Conservation (phyloP, 352 stramenopile genomes). For the Phytopythium litorale region DNA sequence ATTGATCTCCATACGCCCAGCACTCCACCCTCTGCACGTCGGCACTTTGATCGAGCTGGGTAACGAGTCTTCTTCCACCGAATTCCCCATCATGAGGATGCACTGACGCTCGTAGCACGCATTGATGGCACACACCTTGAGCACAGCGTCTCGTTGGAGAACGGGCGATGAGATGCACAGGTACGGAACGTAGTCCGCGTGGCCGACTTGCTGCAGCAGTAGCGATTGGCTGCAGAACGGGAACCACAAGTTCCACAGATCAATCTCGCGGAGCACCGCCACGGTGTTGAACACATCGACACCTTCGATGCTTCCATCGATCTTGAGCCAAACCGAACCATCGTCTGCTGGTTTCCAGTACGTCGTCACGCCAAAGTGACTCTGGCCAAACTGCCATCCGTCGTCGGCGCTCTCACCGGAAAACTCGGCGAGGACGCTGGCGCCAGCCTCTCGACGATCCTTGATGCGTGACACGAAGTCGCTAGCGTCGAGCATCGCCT, state of each 20-base stretch:
- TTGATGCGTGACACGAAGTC: conserved; percentile 56
- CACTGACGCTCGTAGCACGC: conserved; percentile 72
- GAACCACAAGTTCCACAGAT: conserved; percentile 70
- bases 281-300: conserved; percentile 84
- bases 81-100: conserved; percentile 61
- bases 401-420: conserved; percentile 53
- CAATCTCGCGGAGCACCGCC: conserved; percentile 76
- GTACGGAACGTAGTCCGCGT: conserved; percentile 61
- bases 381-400: conserved; percentile 71
- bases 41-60: conserved; percentile 34
- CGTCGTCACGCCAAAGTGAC: conserved; percentile 71
- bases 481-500: conserved; percentile 50
- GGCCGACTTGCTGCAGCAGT: conserved; percentile 47
- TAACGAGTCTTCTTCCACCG: conserved; percentile 36
- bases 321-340: conserved; percentile 77
- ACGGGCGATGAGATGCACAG: conserved; percentile 69
- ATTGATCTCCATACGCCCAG: conserved; percentile 68
- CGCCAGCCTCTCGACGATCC: conserved; percentile 36
- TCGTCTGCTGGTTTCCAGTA: conserved; percentile 75
- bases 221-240: conserved; percentile 71
- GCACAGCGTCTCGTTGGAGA: conserved; percentile 61
- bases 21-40: conserved; percentile 59
- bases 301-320: conserved; percentile 70
- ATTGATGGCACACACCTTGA: conserved; percentile 76
- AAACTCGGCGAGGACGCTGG: conserved; percentile 65